Evolutionary conservation across 202 grass and related monocot genomes (phyloP).

Genomic region (Cymbopogon flexuosus): DNA sequence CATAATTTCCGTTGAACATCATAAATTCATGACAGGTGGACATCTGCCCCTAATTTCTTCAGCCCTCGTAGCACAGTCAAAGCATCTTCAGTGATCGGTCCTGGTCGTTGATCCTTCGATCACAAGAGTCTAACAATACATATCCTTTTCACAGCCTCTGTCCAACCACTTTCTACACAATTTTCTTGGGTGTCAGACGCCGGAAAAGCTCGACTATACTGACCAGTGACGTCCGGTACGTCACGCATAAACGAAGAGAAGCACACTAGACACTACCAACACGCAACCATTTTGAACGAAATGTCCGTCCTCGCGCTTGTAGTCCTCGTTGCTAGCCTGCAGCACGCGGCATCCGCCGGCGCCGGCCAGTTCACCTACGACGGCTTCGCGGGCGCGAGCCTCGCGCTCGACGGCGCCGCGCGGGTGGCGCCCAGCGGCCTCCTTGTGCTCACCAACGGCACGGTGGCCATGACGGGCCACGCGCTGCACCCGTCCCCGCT

Average conservation of each 20-base stretch:
- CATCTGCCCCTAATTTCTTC: too few species aligned
- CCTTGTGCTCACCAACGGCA: constrained; percentile 29
- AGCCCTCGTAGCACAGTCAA: too few species aligned
- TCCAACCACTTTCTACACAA: neutral
- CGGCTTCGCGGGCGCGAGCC: constrained; percentile 9
- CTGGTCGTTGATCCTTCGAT: neutral
- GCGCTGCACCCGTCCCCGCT: neutral
- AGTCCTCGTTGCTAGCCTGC: neutral
- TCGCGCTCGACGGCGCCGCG: constrained; percentile 19
- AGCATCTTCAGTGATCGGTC: neutral
- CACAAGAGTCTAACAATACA: too few species aligned
- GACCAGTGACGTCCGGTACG: neutral
- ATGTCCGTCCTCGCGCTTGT: neutral
- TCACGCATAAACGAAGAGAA: neutral
- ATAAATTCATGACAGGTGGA: too few species aligned
- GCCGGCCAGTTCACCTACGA: constrained; percentile 9
- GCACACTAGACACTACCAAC: neutral
- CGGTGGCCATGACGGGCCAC: neutral
- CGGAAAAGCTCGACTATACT: neutral
- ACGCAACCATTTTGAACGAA: neutral
- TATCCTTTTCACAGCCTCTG: neutral
- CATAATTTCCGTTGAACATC: too few species aligned
- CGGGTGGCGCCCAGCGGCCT: constrained; percentile 13
- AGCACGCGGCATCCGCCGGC: neutral
- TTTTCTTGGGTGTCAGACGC: neutral